phyloP scores from a whole-genome alignment of 768 basidiomycete species.

The Mycena metata region DNA sequence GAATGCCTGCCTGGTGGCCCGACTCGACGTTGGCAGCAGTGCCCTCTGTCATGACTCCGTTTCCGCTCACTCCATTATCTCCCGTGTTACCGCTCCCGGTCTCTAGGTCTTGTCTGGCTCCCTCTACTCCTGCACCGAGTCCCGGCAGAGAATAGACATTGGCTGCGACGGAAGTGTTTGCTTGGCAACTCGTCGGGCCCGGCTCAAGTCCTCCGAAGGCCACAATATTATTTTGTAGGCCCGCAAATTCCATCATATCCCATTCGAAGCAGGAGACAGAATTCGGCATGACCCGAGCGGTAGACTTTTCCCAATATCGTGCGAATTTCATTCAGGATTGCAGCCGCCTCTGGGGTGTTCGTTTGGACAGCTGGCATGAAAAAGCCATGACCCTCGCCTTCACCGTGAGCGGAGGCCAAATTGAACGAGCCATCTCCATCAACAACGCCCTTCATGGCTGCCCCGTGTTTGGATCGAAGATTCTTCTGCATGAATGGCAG shows the following conservation, averaged over 20 bases:
- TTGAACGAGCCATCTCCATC: conserved; percentile 30
- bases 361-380: conserved; percentile 32
- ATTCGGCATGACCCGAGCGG: conserved; percentile 23
- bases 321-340: neutral
- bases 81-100: no score
- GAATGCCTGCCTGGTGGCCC: no score
- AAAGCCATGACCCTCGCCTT: conserved; percentile 31
- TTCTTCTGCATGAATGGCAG: conserved; percentile 8
- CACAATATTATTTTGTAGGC: conserved; percentile 29
- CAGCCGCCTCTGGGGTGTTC: conserved; percentile 1
- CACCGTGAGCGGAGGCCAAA: conserved; percentile 27
- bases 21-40: no score
- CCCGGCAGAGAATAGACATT: neutral
- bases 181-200: conserved; percentile 24
- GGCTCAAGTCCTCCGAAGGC: conserved; percentile 31
- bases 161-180: conserved; percentile 19
- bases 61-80: no score
- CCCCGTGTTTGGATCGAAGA: conserved; percentile 6
- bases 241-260: conserved; percentile 25
- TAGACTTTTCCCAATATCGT: conserved; percentile 22
- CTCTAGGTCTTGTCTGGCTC: no score
- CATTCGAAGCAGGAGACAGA: conserved; percentile 32
- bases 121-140: no score
- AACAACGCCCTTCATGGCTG: neutral
- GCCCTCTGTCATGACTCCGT: no score